These are phyloP conservation scores for Vitis rotundifolia DNA, from an alignment of 164 flowering plant species.

Conservation along the genomic window DNA sequence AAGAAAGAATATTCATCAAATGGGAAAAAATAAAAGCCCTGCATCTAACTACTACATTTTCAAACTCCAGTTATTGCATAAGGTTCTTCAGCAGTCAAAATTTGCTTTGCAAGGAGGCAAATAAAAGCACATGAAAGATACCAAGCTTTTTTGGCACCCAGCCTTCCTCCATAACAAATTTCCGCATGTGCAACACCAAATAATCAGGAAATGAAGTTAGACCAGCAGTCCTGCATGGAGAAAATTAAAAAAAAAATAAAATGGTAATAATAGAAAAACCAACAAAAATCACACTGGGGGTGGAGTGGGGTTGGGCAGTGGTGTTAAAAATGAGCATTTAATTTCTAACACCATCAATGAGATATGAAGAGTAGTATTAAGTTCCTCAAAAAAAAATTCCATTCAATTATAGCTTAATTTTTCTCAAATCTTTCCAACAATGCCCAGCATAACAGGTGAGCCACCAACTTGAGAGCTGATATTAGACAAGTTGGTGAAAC, in stretches of 20 bases:
- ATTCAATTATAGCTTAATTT: background rate
- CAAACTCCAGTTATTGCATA: no score
- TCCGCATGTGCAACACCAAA: conserved; percentile 94
- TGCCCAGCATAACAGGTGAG: background rate
- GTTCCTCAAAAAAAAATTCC: background rate
- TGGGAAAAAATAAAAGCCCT: no score
- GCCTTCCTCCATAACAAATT: conserved; percentile 93
- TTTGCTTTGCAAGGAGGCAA: background rate
- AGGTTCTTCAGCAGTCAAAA: no score
- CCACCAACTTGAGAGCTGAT: background rate
- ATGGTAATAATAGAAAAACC: background rate
- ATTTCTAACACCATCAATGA: background rate
- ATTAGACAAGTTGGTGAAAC: background rate
- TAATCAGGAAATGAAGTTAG: conserved; percentile 95
- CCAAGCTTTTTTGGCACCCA: conserved; percentile 99
- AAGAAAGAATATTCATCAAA: no score
- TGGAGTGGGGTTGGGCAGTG: no score
- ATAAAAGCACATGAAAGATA: conserved; percentile 23
- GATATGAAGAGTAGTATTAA: background rate
- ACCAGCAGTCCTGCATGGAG: conserved; percentile 73
- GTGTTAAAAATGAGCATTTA: background rate
- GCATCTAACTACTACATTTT: no score
- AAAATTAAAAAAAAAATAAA: background rate
- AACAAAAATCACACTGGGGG: no score
- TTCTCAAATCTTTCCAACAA: background rate